Conservation (phyloP, 2,329 filamentous ascomycete genomes). For the Sporothrix luriei region DNA sequence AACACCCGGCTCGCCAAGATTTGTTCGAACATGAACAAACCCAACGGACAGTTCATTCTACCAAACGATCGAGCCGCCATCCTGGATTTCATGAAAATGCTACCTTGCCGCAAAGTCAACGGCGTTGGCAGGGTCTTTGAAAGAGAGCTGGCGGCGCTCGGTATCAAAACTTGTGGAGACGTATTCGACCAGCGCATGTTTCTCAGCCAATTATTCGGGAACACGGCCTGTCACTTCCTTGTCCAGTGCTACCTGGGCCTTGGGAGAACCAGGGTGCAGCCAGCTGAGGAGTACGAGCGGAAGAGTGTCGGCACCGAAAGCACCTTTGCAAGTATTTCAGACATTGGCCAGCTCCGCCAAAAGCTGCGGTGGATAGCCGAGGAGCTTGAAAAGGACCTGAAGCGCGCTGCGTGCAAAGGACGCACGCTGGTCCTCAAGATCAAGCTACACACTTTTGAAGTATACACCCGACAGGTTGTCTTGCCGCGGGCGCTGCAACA, state of each 20-base stretch:
- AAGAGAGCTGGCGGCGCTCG: constrained; percentile 83
- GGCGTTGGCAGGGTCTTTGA: constrained; percentile 94
- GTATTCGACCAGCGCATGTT: constrained; percentile 76
- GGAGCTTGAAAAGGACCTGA: constrained; percentile 84
- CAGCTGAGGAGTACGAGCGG: constrained; percentile 84
- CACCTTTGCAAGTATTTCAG: constrained; percentile 80
- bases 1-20: constrained; percentile 96
- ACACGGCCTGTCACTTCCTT: constrained; percentile 87
- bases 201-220: constrained; percentile 78
- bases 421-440: constrained; percentile 90
- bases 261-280: constrained; percentile 80
- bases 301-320: constrained; percentile 94
- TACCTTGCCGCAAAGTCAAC: constrained; percentile 89
- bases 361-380: constrained; percentile 81
- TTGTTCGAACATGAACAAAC: constrained; percentile 92
- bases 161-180: constrained; percentile 85
- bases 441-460: constrained; percentile 92
- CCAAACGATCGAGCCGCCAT: constrained; percentile 72
- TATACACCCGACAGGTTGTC: constrained; percentile 78
- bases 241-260: constrained; percentile 82
- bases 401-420: constrained; percentile 78
- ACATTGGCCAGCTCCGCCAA: constrained; percentile 66
- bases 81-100: constrained; percentile 79
- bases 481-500: constrained; percentile 70
- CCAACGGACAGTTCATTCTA: constrained; percentile 85